Evolutionary conservation across 2,329 filamentous ascomycete genomes (phyloP), one percentile per base, ranked within the genome.

Genomic region (Diaporthe destruens): DNA sequence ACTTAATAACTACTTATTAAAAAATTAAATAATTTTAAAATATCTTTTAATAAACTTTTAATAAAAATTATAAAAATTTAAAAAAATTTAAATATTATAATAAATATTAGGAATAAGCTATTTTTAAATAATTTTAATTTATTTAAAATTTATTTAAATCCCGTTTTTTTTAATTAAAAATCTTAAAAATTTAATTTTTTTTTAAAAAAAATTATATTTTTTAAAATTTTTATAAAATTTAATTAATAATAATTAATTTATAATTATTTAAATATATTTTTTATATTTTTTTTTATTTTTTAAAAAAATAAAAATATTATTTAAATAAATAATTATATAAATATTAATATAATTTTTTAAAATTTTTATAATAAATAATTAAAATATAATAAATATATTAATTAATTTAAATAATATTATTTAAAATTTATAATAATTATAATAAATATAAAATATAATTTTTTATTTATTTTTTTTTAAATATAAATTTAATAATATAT

Each of bases 241-340:
- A 9, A 23, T 6, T 51, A 23, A 12, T 23, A 51, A 1, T 6
- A 51, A 14, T 9, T 23, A 51, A 25, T 51, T 14, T 23, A 51
- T 23, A 51, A 51, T 51, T 25, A 12, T 51, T 51, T 51, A 51
- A 25, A 51, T 51, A 51, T 51, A 51, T 12, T 47, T 20, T 16
- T 47, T 20, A 23, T 51, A 23, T 9, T 51, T 3, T 7, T 51
- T 3, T 23, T 23, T 51, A 23, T 23, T 47, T 20, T 47, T 20
- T 16, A 44, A 44, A 47, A 47, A 51, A 36, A 36, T 51, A 12
- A 51, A 51, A 51, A 51, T 51, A 51, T 51, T 51, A 23, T 51
- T 23, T 51, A 51, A 51, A 51, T 51, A 51, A 23, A 51, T 51
- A 51, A 51, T 51, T n/a, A 51, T 51, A 51, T 51, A 51, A 2